Conservation (phyloP, 768 basidiomycete species). For the Tylopilus intermedius region DNA sequence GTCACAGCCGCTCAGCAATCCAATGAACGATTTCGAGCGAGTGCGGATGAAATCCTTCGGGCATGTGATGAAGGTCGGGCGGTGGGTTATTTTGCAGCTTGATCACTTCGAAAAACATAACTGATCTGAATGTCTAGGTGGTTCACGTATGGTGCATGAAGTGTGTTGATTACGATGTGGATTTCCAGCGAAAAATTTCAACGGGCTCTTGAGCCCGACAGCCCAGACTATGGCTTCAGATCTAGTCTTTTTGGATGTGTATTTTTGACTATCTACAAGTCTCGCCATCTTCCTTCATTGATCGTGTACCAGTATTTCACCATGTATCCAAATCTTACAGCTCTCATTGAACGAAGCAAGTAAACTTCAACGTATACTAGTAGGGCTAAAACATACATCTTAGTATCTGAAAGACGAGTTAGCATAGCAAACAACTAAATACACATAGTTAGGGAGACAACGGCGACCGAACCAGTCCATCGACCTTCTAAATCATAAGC, state of each 20-base stretch:
- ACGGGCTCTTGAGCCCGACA: not conserved
- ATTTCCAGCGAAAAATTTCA: slow-evolving; percentile 12
- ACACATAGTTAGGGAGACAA: slow-evolving; percentile 21
- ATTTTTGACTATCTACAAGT: not conserved
- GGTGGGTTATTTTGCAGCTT: not conserved
- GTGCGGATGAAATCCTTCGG: slow-evolving; percentile 4
- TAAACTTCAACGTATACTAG: not conserved
- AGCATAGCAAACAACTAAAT: slow-evolving; percentile 17
- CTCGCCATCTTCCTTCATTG: not conserved
- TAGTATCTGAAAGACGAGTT: not conserved
- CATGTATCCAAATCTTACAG: not conserved
- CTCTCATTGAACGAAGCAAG: not conserved
- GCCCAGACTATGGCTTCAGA: not conserved
- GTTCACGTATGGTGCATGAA: slow-evolving; percentile 7
- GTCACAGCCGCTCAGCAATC: not conserved
- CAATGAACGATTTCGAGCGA: not conserved
- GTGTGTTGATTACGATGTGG: slow-evolving; percentile 10
- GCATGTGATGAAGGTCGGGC: slow-evolving; percentile 1
- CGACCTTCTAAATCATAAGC: not conserved
- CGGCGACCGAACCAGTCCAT: not conserved
- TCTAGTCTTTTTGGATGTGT: not conserved
- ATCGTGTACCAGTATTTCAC: no score
- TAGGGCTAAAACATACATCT: not conserved
- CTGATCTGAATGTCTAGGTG: not conserved
- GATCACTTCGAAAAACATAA: not conserved